These are phyloP conservation scores for Polytrichum commune DNA, from an alignment of 225 moss, liverwort and hornwort species.

Conservation along the genomic window DNA sequence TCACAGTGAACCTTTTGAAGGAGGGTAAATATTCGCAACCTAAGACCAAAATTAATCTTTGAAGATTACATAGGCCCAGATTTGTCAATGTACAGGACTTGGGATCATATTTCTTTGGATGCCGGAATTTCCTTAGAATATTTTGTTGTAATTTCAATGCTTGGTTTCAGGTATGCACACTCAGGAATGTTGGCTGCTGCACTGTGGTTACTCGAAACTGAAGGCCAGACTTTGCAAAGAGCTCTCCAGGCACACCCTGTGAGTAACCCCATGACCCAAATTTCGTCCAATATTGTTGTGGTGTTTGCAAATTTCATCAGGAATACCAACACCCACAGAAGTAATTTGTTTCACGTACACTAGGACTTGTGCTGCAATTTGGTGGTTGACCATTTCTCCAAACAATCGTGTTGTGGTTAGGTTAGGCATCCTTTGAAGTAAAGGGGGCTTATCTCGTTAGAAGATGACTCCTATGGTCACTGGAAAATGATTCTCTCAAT, in stretches of 20 bases:
- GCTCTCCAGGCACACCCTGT: slow-evolving; percentile 42
- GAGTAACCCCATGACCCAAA: slow-evolving; percentile 10
- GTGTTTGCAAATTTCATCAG: background rate
- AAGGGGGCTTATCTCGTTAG: too few relatives aligned
- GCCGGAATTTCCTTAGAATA: background rate
- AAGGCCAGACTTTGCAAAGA: slow-evolving; percentile 35
- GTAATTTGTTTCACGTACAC: too few relatives aligned
- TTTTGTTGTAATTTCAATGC: slow-evolving; percentile 2
- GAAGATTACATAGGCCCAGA: background rate
- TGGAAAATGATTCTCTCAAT: too few relatives aligned
- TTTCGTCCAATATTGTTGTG: background rate
- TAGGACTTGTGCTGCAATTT: too few relatives aligned
- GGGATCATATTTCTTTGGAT: background rate
- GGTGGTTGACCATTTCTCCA: too few relatives aligned
- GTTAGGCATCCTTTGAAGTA: too few relatives aligned
- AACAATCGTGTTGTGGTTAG: too few relatives aligned
- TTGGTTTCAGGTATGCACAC: slow-evolving; percentile 58
- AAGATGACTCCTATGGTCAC: too few relatives aligned
- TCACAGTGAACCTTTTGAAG: slow-evolving; percentile 79
- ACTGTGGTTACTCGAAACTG: slow-evolving; percentile 60
- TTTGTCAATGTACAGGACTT: slow-evolving; percentile 8
- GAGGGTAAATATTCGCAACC: slow-evolving; percentile 46
- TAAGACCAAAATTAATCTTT: slow-evolving; percentile 3
- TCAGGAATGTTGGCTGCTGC: slow-evolving; percentile 82
- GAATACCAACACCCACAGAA: background rate